Evolutionary conservation across 805 yeast species (phyloP).

Genomic region (Zygoascus bituminiphila): DNA sequence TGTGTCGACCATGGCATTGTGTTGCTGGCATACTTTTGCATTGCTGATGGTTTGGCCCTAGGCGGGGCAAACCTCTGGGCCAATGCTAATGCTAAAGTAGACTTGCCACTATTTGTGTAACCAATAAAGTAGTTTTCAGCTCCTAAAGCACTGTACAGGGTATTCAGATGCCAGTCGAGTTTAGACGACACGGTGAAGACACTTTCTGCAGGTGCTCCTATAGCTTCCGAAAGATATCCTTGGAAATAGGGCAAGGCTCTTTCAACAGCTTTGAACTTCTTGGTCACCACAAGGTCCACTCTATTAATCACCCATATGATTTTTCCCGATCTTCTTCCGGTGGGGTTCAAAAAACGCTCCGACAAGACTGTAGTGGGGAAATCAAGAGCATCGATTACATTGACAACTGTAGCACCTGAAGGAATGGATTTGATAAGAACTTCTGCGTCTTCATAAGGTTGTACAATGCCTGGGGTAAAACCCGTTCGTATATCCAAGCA

Average conservation of each 20-base stretch:
- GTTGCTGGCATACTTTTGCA: not conserved
- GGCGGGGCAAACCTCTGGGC: conserved; percentile 26
- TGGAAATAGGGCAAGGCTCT: conserved; percentile 18
- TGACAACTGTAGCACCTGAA: conserved; percentile 42
- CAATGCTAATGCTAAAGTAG: conserved; percentile 61
- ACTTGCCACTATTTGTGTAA: conserved; percentile 84
- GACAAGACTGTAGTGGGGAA: conserved; percentile 52
- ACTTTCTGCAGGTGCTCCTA: conserved; percentile 31
- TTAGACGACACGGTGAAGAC: conserved; percentile 46
- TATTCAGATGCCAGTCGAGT: conserved; percentile 43
- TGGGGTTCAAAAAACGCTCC: not conserved
- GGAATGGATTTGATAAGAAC: conserved; percentile 30
- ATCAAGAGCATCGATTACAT: conserved; percentile 59
- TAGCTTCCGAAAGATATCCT: conserved; percentile 30
- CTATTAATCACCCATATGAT: conserved; percentile 32
- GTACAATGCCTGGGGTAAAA: conserved; percentile 4
- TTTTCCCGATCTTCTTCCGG: conserved; percentile 15
- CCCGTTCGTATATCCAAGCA: conserved; percentile 17
- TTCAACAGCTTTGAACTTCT: conserved; percentile 20
- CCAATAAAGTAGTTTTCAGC: conserved; percentile 49
- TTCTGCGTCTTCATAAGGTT: conserved; percentile 16
- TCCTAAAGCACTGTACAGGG: conserved; percentile 33
- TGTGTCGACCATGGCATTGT: conserved; percentile 51
- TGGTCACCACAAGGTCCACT: conserved; percentile 37
- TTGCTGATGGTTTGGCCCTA: not conserved